These are phyloP conservation scores for Phymatotrichopsis omnivora DNA, from an alignment of 2,329 filamentous ascomycete species.

Conservation along the genomic window DNA sequence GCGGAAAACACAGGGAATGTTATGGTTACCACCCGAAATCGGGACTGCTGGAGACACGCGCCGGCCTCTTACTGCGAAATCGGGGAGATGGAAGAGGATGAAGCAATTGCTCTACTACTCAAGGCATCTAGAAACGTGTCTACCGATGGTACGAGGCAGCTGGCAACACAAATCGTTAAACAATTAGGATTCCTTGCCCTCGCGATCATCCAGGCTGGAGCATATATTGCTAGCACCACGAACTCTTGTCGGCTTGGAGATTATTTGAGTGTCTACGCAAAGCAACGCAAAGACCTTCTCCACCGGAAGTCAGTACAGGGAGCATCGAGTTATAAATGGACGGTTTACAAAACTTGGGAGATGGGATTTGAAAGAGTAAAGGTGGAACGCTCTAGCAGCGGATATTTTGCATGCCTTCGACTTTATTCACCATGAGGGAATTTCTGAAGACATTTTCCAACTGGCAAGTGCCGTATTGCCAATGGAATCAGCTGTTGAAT, in stretches of 20 bases:
- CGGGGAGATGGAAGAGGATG: background rate
- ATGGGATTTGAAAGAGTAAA: background rate
- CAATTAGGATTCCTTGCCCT: slow-evolving; percentile 6
- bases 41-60: slow-evolving; percentile 10
- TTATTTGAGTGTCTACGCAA: background rate
- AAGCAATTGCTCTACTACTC: background rate
- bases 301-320: background rate
- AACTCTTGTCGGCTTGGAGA: background rate
- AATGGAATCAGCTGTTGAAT: too few relatives aligned
- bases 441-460: slow-evolving; percentile 7
- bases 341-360: slow-evolving; percentile 9
- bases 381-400: background rate
- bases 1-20: background rate
- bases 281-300: background rate
- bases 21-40: slow-evolving; percentile 36
- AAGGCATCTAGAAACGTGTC: background rate
- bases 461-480: background rate
- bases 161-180: background rate
- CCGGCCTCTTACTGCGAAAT: background rate
- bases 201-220: slow-evolving; percentile 4
- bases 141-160: background rate
- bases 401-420: slow-evolving; percentile 2
- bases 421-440: slow-evolving; percentile 1
- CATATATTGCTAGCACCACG: background rate
- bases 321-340: background rate